Conservation (phyloP, 202 grass and related monocot genomes). For the Panicum hallii region DNA sequence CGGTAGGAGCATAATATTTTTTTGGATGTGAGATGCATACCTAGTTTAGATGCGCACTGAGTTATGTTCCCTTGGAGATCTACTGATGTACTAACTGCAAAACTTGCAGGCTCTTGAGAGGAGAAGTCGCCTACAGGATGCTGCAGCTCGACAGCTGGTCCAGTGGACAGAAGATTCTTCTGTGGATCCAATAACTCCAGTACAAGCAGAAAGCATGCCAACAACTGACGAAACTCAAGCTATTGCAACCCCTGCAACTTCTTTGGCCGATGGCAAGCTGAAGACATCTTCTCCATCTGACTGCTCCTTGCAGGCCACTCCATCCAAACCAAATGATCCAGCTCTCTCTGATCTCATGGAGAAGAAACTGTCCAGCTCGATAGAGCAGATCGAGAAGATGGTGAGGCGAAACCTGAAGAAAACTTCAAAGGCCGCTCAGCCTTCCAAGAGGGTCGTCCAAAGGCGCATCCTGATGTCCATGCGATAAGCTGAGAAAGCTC, state of each 20-base stretch:
- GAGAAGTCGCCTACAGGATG: conserved; percentile 48
- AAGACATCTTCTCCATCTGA: conserved; percentile 42
- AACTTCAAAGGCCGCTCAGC: conserved; percentile 49
- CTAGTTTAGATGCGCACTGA: not conserved
- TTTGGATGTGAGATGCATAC: conserved; percentile 4
- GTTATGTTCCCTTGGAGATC: not conserved
- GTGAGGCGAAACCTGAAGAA: conserved; percentile 63
- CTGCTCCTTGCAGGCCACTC: conserved; percentile 51
- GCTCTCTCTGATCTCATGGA: conserved; percentile 44
- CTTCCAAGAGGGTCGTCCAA: conserved; percentile 52
- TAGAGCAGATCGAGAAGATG: conserved; percentile 76
- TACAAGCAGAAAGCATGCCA: conserved; percentile 44
- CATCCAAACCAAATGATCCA: conserved; percentile 42
- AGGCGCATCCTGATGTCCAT: conserved; percentile 73
- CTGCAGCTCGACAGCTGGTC: conserved; percentile 49
- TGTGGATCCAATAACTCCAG: conserved; percentile 31
- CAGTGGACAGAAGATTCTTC: conserved; percentile 46
- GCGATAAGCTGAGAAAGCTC: conserved; percentile 55
- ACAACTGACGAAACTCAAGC: conserved; percentile 36
- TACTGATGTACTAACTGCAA: not conserved
- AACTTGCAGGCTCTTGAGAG: conserved; percentile 59
- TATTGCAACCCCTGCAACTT: conserved; percentile 35
- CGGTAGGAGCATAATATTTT: not conserved
- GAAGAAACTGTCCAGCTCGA: conserved; percentile 65
- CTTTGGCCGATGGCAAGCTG: conserved; percentile 33